Evolutionary conservation across 225 moss, liverwort and hornwort genomes (phyloP), one percentile per base, ranked within the genome.

Genomic region (Takakia lepidozioides): DNA sequence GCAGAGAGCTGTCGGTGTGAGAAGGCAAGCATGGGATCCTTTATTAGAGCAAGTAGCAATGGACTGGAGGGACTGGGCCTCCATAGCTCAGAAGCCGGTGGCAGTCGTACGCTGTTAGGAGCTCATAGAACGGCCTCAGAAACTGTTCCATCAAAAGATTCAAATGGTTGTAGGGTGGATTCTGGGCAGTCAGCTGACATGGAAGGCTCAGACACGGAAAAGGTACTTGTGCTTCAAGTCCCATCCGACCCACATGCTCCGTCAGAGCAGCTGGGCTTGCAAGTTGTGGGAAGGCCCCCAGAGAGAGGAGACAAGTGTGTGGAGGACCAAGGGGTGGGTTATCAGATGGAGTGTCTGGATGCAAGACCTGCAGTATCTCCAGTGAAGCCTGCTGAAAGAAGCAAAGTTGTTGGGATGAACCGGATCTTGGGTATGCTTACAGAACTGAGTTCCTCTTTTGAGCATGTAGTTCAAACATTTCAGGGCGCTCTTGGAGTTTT

Each of bases 111-210:
- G 18, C 24, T 54, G n/a, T n/a, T n/a, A 49, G 67, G 41, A 60
- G 64, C 61, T 38, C 68, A 72, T 44, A 61, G 34, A 52, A 78
- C 36, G 3, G 62, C 73, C 38, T 42, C 38, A 15, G 27, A 11
- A 15, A 43, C 38, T 48, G 50, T 41, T 30, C 60, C 18, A 16
- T 25, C 52, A 25, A 58, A 55, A 37, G 65, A 51, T 46, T 43
- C 51, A 40, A 65, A 69, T 66, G 63, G 63, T 28, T 59, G 63
- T 25, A 74, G 66, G 63, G 62, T 70, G 41, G 78, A 79, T 53
- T 35, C 66, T 19, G 69, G 63, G 73, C 69, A 70, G 53, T 63
- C 56, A 22, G 66, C 62, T 46, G 73, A 52, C 16, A 60, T 49
- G 59, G 61, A 70, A 38, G 63, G 56, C 13, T 41, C 62, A 38